Conservation (phyloP, 352 stramenopile genomes). For the Pythium brassicae region DNA sequence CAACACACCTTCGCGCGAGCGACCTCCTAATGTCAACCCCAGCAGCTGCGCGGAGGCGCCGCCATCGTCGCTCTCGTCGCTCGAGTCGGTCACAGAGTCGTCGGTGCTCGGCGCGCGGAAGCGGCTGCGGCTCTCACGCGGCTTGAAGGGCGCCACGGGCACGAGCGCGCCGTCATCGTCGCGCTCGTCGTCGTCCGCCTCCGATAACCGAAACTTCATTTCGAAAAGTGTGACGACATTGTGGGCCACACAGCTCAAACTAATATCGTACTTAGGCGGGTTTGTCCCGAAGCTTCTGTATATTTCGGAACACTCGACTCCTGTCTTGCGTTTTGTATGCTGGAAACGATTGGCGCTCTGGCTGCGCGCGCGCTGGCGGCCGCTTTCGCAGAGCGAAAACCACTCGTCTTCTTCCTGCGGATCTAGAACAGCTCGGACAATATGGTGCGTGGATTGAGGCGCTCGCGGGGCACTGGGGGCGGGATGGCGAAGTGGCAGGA, state of each 20-base stretch:
- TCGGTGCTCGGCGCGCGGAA: constrained; percentile 50
- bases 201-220: constrained; percentile 57
- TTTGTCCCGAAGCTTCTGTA: no score
- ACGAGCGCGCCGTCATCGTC: constrained; percentile 2
- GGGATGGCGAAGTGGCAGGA: neutral
- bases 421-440: constrained; percentile 73
- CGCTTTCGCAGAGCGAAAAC: constrained; percentile 25
- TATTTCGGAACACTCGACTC: neutral
- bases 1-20: constrained; percentile 26
- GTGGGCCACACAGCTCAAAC: constrained; percentile 19
- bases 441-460: constrained; percentile 67
- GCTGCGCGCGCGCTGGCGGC: constrained; percentile 9
- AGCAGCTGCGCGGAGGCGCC: neutral
- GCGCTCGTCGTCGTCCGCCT: constrained; percentile 23
- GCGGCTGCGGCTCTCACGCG: constrained; percentile 4
- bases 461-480: neutral
- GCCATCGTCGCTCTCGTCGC: constrained; percentile 26
- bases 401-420: constrained; percentile 88
- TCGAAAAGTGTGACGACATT: constrained; percentile 8
- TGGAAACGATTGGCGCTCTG: constrained; percentile 21
- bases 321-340: constrained; percentile 1
- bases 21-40: neutral
- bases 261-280: neutral
- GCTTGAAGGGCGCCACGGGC: neutral
- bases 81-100: constrained; percentile 37